Percentiles rank a stretch among this genome's conserved stretches.
Evolutionary conservation across 495 filamentous ascomycete species (phyloP).

Genomic region (Cryomyces antarcticus): DNA sequence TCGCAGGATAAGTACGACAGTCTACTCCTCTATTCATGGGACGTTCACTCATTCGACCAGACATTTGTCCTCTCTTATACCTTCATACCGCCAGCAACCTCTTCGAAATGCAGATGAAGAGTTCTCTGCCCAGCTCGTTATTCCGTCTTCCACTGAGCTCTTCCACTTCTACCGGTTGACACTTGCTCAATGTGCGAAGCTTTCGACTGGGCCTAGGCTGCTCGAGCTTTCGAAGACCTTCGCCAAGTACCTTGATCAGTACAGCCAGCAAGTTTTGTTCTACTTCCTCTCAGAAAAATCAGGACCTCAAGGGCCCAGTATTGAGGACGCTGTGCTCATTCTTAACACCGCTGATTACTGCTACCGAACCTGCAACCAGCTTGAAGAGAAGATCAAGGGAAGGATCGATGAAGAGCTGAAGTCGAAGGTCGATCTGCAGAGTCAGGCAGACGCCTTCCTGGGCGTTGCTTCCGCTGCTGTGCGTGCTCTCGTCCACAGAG

Average conservation of each 20-base stretch:
- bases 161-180: constrained; percentile 91
- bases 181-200: constrained; percentile 83
- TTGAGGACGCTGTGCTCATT: constrained; percentile 66
- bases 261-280: constrained; percentile 81
- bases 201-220: constrained; percentile 72
- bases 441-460: constrained; percentile 86
- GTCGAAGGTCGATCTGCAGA: constrained; percentile 64
- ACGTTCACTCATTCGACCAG: constrained; percentile 11
- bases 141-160: constrained; percentile 83
- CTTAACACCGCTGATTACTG: constrained; percentile 97
- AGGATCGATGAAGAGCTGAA: constrained; percentile 62
- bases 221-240: constrained; percentile 71
- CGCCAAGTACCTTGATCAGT: constrained; percentile 86
- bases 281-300: constrained; percentile 44
- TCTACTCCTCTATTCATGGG: background rate
- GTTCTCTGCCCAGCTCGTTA: constrained; percentile 74
- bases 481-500: constrained; percentile 58
- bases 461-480: constrained; percentile 81
- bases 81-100: constrained; percentile 72
- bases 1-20: constrained; percentile 55
- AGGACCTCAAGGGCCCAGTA: constrained; percentile 29
- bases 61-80: constrained; percentile 65
- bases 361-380: constrained; percentile 73
- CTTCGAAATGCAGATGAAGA: constrained; percentile 71
- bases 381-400: constrained; percentile 87